These are phyloP conservation scores for Raffaelea ambrosiae DNA, from an alignment of 2,329 filamentous ascomycete genomes.

Conservation along the genomic window DNA sequence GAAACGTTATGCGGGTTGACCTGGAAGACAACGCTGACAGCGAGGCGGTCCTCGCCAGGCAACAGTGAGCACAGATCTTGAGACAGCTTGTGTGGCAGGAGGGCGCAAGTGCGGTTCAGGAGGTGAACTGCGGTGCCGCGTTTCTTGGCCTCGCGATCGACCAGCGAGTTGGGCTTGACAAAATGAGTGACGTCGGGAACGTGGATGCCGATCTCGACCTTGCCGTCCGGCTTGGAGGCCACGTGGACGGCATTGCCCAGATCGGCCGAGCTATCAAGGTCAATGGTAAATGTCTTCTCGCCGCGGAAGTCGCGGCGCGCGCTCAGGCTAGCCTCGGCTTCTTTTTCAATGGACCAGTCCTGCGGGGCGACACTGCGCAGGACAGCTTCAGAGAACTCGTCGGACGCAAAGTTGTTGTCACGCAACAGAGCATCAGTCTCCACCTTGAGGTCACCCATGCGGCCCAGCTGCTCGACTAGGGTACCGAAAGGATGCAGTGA, in stretches of 20 bases:
- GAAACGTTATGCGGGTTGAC: constrained; percentile 73
- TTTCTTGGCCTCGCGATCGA: constrained; percentile 96
- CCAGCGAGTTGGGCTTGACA: constrained; percentile 89
- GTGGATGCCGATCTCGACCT: constrained; percentile 90
- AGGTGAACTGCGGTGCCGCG: constrained; percentile 93
- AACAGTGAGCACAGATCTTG: constrained; percentile 80
- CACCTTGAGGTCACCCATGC: constrained; percentile 95
- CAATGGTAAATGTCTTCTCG: constrained; percentile 85
- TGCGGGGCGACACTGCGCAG: constrained; percentile 86
- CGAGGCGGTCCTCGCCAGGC: constrained; percentile 81
- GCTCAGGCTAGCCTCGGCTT: constrained; percentile 65
- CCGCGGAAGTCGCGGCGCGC: constrained; percentile 82
- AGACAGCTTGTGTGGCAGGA: constrained; percentile 80
- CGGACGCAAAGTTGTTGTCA: constrained; percentile 97
- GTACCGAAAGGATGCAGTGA: constrained; percentile 99
- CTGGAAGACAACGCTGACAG: constrained; percentile 87
- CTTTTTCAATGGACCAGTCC: constrained; percentile 80
- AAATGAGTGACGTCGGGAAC: constrained; percentile 95
- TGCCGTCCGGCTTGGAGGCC: constrained; percentile 73
- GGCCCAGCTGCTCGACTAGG: constrained; percentile 90
- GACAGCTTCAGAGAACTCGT: constrained; percentile 96
- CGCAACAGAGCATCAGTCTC: constrained; percentile 94
- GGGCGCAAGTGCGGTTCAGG: constrained; percentile 77
- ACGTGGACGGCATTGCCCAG: constrained; percentile 90
- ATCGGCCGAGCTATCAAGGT: constrained; percentile 79